A percentile compares a stretch with the other conserved stretches of the same genome.
phyloP scores from a whole-genome alignment of 139 green algal genomes.

The Picochlorum sp. region DNA sequence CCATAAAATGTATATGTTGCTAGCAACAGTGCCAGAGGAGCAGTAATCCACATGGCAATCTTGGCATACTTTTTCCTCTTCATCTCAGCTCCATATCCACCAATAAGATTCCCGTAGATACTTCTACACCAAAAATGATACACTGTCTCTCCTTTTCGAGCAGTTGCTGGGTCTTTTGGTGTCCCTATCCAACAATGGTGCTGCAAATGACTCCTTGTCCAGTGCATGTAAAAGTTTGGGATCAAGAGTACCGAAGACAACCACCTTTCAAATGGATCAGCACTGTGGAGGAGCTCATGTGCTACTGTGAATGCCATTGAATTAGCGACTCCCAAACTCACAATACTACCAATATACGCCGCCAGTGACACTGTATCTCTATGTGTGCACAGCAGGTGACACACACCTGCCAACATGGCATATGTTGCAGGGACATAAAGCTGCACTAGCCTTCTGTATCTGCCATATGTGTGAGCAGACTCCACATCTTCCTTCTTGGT shows the following conservation, averaged over 20 bases:
- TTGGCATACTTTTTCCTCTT: constrained; percentile 7
- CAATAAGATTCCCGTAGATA: constrained; percentile 30
- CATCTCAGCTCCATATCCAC: constrained; percentile 21
- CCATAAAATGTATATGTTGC: constrained; percentile 10
- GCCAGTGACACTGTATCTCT: constrained; percentile 3
- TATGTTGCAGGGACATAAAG: constrained; percentile 16
- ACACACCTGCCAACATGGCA: constrained; percentile 10
- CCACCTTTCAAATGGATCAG: constrained; percentile 16
- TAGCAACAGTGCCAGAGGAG: constrained; percentile 9
- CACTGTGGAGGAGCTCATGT: constrained; percentile 39
- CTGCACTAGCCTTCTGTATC: constrained; percentile 19
- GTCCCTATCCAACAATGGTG: constrained; percentile 50
- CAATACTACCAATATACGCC: constrained; percentile 13
- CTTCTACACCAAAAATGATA: constrained; percentile 42
- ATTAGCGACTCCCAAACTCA: constrained; percentile 8
- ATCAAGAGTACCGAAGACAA: constrained; percentile 32
- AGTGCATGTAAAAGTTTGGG: constrained; percentile 43
- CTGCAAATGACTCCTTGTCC: constrained; percentile 33
- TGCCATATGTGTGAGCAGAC: background rate
- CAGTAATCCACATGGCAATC: constrained; percentile 26
- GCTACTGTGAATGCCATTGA: constrained; percentile 34
- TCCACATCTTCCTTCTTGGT: constrained; percentile 6
- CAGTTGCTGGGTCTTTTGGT: constrained; percentile 35
- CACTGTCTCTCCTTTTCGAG: constrained; percentile 36
- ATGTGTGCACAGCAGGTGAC: constrained; percentile 15